Evolutionary conservation across 2,329 filamentous ascomycete genomes (phyloP).

Genomic region (Lachnellula occidentalis): DNA sequence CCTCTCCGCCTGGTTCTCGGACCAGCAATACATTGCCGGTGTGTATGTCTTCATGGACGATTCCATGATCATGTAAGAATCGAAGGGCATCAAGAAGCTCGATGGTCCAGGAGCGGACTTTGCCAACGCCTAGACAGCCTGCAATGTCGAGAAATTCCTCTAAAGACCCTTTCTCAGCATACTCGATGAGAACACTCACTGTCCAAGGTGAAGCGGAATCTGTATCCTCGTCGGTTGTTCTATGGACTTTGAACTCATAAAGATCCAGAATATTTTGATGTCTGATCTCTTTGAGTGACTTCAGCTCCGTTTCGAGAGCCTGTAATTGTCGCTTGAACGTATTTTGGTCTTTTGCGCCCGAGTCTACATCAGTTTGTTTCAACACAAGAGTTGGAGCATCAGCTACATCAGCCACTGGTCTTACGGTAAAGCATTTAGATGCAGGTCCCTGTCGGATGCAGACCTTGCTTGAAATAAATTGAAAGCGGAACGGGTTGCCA

Average conservation of each 20-base stretch:
- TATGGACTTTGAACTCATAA: constrained; percentile 74
- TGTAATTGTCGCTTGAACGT: constrained; percentile 73
- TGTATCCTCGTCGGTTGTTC: constrained; percentile 52
- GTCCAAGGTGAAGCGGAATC: constrained; percentile 52
- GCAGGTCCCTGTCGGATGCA: constrained; percentile 60
- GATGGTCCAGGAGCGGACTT: constrained; percentile 83
- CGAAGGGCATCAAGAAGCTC: constrained; percentile 85
- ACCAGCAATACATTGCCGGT: constrained; percentile 74
- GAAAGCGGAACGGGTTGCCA: constrained; percentile 62
- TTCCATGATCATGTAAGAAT: constrained; percentile 77
- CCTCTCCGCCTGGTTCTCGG: constrained; percentile 60
- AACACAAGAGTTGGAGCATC: constrained; percentile 60
- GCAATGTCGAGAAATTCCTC: constrained; percentile 76
- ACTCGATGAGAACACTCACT: constrained; percentile 68
- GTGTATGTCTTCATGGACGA: constrained; percentile 80
- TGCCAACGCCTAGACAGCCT: constrained; percentile 66
- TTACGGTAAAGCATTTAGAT: constrained; percentile 66
- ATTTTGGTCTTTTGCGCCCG: constrained; percentile 50
- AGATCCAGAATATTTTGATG: constrained; percentile 76
- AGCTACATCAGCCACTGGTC: constrained; percentile 52
- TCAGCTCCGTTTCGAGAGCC: constrained; percentile 69
- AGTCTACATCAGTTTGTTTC: constrained; percentile 61
- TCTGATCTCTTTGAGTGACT: constrained; percentile 65
- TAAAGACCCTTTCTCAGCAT: constrained; percentile 77
- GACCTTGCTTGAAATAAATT: constrained; percentile 63